Evolutionary conservation across 2,329 filamentous ascomycete species (phyloP).

Genomic region (Sarocladium oryzae): DNA sequence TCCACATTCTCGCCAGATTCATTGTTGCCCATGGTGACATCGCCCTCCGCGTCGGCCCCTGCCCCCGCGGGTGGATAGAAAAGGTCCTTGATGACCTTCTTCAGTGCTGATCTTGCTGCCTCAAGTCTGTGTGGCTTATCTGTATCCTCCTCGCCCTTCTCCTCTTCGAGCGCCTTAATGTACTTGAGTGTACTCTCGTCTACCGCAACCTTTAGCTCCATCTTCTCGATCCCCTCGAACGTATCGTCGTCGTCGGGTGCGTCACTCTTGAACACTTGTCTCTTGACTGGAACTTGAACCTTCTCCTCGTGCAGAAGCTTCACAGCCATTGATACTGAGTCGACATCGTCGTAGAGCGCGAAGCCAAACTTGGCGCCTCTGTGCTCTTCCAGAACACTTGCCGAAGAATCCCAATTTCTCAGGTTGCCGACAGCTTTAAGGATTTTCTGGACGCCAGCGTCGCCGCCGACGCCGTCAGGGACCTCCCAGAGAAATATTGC

Average conservation of each 20-base stretch:
- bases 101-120: constrained; percentile 60
- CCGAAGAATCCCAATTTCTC: constrained; percentile 76
- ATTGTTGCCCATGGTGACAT: constrained; percentile 63
- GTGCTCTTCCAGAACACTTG: constrained; percentile 53
- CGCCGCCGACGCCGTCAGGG: constrained; percentile 68
- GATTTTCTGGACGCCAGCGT: constrained; percentile 73
- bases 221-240: constrained; percentile 58
- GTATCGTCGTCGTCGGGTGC: constrained; percentile 38
- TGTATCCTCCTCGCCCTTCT: constrained; percentile 52
- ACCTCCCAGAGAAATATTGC: constrained; percentile 89
- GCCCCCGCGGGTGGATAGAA: constrained; percentile 55
- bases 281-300: constrained; percentile 75
- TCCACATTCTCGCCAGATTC: constrained; percentile 62
- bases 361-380: constrained; percentile 89
- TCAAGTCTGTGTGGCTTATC: constrained; percentile 63
- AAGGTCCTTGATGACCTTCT: constrained; percentile 62
- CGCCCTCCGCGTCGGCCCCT: constrained; percentile 55
- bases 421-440: constrained; percentile 71
- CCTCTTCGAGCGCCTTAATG: constrained; percentile 72
- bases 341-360: constrained; percentile 87
- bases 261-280: constrained; percentile 50
- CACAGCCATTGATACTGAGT: constrained; percentile 78
- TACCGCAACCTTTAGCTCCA: constrained; percentile 64
- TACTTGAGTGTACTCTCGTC: constrained; percentile 81
- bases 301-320: constrained; percentile 78